Base-by-base conservation (phyloP, 331 rosid species). In the Pyrus hybrid region DNA sequence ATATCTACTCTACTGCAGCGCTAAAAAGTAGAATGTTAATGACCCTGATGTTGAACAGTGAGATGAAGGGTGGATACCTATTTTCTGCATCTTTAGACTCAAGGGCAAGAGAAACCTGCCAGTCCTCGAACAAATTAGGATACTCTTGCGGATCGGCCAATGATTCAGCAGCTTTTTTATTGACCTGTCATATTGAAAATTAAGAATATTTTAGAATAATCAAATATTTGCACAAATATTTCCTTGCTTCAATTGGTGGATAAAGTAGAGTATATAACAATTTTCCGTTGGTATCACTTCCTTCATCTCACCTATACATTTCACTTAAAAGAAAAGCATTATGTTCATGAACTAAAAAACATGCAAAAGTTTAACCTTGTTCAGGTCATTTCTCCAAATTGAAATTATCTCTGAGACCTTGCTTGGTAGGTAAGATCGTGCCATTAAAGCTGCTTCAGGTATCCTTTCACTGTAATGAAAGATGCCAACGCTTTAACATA, bases 71-170 rank as follows among this genome's bases (percentile, higher is more conserved):
- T 67, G 22, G 51, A 61, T 75, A 79, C 88, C 88, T 82, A 51
- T 49, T 74, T 70, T 83, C 69, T 71, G 83, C 79, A 56, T 73
- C 63, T 74, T 76, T 73, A 62, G 87, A 76, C 76, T 87, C 87
- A 61, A 87, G 83, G 62, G 82, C 72, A 65, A 80, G 85, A 73
- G 86, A 79, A 74, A 85, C 77, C 68, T 88, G 85, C 91, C 86
- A 88, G 80, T 88, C 87, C 64, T 79, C 89, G 54, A 88, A 85
- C 80, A 88, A 71, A 80, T 88, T 88, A 54, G 88, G 82, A 74
- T 88, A 83, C 58, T 88, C 86, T 67, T 87, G 80, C 6, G 88
- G 88, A 79, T 85, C 88, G 13, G 85, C 89, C 78, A 83, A 85
- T 63, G 89, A 79, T 68, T 87, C 89, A 0, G 85, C 91, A 74